Conservation (phyloP, 805 yeast genomes). For the Candida corydali region DNA sequence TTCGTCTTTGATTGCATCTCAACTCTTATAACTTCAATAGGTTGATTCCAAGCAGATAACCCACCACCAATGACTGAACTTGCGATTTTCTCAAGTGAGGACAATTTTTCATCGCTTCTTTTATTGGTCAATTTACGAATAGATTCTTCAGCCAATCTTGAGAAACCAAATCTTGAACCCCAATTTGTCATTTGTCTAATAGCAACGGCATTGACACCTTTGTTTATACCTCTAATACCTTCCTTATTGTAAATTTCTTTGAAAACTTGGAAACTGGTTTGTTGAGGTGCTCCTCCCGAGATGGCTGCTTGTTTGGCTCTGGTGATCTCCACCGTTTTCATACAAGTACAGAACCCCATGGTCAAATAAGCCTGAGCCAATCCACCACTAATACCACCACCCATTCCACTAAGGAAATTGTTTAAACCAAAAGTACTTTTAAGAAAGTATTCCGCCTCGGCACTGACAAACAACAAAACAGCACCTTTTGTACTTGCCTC, state of each 20-base stretch:
- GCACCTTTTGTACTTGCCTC: constrained; percentile 99
- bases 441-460: constrained; percentile 83
- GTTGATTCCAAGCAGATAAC: constrained; percentile 97
- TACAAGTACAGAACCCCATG: constrained; percentile 97
- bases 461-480: constrained; percentile 83
- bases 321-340: constrained; percentile 98
- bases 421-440: constrained; percentile 50
- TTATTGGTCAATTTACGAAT: constrained; percentile 66
- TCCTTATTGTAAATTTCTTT: constrained; percentile 77
- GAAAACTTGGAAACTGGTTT: constrained; percentile 81
- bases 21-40: constrained; percentile 94
- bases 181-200: constrained; percentile 98
- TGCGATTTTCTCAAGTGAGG: constrained; percentile 73
- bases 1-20: constrained; percentile 96
- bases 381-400: constrained; percentile 96
- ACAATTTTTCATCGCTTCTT: constrained; percentile 52
- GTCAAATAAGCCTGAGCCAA: constrained; percentile 94
- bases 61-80: constrained; percentile 96
- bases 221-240: constrained; percentile 92
- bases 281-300: constrained; percentile 66
- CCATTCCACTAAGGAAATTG: constrained; percentile 81
- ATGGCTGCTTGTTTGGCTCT: constrained; percentile 68
- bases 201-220: constrained; percentile 99
- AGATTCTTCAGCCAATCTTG: constrained; percentile 85
- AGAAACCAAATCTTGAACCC: constrained; percentile 95